These are phyloP conservation scores for Penicillium sclerotiorum DNA, from an alignment of 2,329 filamentous ascomycete species.

Conservation along the genomic window DNA sequence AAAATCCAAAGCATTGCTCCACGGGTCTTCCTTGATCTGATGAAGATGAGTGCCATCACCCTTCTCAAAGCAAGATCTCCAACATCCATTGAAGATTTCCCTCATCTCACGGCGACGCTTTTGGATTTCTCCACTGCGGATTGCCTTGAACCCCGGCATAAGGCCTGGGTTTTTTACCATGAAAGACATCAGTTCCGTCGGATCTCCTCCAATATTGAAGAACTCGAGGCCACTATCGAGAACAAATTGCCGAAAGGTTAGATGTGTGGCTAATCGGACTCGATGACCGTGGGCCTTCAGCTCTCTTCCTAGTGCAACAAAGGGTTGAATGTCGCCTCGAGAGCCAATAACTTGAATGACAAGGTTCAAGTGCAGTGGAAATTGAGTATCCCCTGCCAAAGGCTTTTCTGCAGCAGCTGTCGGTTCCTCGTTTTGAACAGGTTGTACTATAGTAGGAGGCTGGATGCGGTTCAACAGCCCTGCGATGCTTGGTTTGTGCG, in stretches of 20 bases:
- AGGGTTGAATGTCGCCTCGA: conserved; percentile 75
- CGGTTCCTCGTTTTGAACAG: neutral
- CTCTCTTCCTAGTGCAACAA: conserved; percentile 68
- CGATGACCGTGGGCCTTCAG: conserved; percentile 70
- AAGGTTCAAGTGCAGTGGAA: conserved; percentile 53
- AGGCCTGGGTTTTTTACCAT: conserved; percentile 89
- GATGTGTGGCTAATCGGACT: conserved; percentile 74
- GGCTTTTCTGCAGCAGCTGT: neutral
- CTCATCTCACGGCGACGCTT: conserved; percentile 76
- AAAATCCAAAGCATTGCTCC: conserved; percentile 39
- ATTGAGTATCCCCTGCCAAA: conserved; percentile 2
- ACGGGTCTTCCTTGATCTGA: conserved; percentile 54
- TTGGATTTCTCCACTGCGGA: conserved; percentile 76
- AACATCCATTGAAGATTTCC: conserved; percentile 79
- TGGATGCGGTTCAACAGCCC: conserved; percentile 20
- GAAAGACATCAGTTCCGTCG: conserved; percentile 77
- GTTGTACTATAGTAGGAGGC: neutral
- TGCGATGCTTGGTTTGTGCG: conserved; percentile 20
- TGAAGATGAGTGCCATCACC: conserved; percentile 65
- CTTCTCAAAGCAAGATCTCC: conserved; percentile 80
- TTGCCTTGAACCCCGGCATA: conserved; percentile 76
- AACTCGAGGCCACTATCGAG: conserved; percentile 74
- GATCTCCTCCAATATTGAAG: conserved; percentile 74
- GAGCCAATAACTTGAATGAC: conserved; percentile 76
- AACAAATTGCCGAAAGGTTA: conserved; percentile 68